Base-by-base conservation (phyloP, 768 basidiomycete genomes). In the Lactarius psammicola region DNA sequence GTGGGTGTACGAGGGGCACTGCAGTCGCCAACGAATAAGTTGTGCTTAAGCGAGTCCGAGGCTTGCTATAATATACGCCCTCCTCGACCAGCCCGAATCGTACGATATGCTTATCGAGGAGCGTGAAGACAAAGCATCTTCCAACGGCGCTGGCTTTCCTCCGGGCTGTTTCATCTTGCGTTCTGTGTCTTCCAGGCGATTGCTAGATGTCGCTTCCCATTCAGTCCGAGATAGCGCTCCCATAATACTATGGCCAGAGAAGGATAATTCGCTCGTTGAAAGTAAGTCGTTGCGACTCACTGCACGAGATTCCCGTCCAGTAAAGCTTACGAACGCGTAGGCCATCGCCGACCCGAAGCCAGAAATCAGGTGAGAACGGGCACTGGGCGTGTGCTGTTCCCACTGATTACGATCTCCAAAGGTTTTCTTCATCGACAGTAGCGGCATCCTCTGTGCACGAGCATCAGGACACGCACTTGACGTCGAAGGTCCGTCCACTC, bases 361-460 rank as follows among this genome's bases (percentile, higher is more conserved):
- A 85, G 90, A 68, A 94, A 94, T 70, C 91, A 93, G 81, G 90
- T 85, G 51, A 34, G 77, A 69, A 18, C n/a, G 42, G 8, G 58
- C 57, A 34, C 15, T 5, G 44, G n/a, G 36, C 57, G 18, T 46
- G 57, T 4, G 13, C 6, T 36, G 70, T 11, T 40, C 44, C 28
- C 3, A 4, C 13, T 18, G 15, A 44, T 34, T 33, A 59, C 38
- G 20, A 40, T 15, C 1, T 20, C 28, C 33, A 13, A 58, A 93
- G 89, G 89, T 94, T n/a, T 94, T 92, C 78, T 94, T 90, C 77
- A 83, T 94, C 60, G 92, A 94, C 73, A 82, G 83, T 2, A 84
- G 84, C n/a, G 91, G 92, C 26, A 85, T 85, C 11, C 75, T 94
- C 49, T 94, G 90, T 74, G 90, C 92, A 11, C 82, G 88, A 69